Conservation (phyloP, 2,329 filamentous ascomycete genomes). For the Scedosporium aurantiacum region DNA sequence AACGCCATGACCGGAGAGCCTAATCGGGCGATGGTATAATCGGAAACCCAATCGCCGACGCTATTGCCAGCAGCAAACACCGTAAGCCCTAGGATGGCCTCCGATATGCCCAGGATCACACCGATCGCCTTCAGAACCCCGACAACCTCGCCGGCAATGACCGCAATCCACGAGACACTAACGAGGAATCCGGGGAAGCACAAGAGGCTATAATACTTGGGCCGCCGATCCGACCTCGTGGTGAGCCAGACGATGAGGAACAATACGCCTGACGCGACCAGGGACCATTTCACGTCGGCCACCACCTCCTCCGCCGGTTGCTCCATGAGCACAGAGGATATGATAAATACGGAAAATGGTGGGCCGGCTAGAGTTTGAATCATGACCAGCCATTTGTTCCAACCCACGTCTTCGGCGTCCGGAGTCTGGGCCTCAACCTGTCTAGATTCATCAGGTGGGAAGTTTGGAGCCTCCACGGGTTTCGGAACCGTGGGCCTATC, state of each 20-base stretch:
- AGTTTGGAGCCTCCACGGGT: background rate
- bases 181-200: conserved; percentile 88
- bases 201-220: conserved; percentile 64
- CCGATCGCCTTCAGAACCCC: conserved; percentile 88
- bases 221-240: conserved; percentile 56
- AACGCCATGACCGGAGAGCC: conserved; percentile 94
- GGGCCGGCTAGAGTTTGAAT: conserved; percentile 82
- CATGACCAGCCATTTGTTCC: conserved; percentile 85
- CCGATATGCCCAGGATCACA: conserved; percentile 83
- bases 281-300: conserved; percentile 48
- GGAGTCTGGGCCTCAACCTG: conserved; percentile 7
- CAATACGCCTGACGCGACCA: conserved; percentile 57
- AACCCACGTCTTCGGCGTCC: conserved; percentile 41
- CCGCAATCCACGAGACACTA: conserved; percentile 90
- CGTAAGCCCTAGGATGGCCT: conserved; percentile 88
- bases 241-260: conserved; percentile 56
- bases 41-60: conserved; percentile 83
- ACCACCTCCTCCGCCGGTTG: conserved; percentile 48
- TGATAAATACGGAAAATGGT: conserved; percentile 65
- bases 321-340: conserved; percentile 58
- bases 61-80: conserved; percentile 96
- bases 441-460: background rate
- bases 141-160: conserved; percentile 90
- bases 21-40: conserved; percentile 85
- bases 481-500: background rate